Evolutionary conservation across 495 filamentous ascomycete species (phyloP), one percentile per base, ranked within the genome.

Genomic region (Pseudoneurospora amorphoporcata): DNA sequence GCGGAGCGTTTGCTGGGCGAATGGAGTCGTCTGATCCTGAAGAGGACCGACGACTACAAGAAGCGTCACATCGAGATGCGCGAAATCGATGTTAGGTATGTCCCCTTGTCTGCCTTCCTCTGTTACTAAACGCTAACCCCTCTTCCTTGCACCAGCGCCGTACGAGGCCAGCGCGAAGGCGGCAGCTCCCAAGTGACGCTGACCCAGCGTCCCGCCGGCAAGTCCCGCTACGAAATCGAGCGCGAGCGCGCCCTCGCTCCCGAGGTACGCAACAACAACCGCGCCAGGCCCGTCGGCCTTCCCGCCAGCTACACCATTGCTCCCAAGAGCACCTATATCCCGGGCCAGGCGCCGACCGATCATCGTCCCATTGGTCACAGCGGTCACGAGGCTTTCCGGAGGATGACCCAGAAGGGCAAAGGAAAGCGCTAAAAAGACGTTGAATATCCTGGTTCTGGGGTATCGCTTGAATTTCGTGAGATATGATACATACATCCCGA

Each of bases 21-120:
- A 80, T 99, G 96, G 96, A 97, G 93, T 65, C 88, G 96, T 10
- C 93, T 95, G n/a, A 96, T 98, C 72, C 86, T 99, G 68, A 94
- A 95, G 81, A 90, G 93, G 70, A 95, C 90, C 73, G 93, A 97
- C 74, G 93, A 97, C 79, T 97, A 95, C 83, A 91, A 91, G 79
- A 94, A 95, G 84, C 89, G 92, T 41, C 89, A 85, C 69, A 81
- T 88, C n/a, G 83, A 85, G 72, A 86, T 84, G 16, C 83, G 82
- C 71, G 84, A 87, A 9, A 87, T 85, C 69, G 85, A 88, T 76
- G 79, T 84, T 73, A 78, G 81, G 87, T 88, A 83, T 40, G 86
- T 82, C 41, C 39, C 35, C 19, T 32, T 68, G 12, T 43, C 23
- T 19, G 14, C 39, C 75, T 89, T 84, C 74, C 38, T 17, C 8